These are phyloP conservation scores for Amylostereum areolatum DNA, from an alignment of 1,284 basidiomycete species.

Conservation along the genomic window DNA sequence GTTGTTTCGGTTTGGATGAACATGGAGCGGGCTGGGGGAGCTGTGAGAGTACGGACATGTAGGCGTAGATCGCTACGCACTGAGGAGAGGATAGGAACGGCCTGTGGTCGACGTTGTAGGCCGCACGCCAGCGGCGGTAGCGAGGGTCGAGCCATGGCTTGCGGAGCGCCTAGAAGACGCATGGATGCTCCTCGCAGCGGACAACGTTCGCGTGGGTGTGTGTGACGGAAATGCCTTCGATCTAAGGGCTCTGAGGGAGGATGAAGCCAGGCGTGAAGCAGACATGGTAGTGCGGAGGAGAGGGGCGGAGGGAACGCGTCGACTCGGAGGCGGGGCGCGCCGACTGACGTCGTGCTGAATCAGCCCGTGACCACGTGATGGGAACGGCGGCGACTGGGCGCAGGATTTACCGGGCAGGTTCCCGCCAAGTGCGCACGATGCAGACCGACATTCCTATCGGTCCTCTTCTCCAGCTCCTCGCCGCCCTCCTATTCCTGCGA, in stretches of 20 bases:
- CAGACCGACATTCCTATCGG: neutral
- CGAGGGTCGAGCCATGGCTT: slow-evolving; percentile 7
- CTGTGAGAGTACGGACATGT: neutral
- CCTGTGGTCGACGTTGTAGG: slow-evolving; percentile 5
- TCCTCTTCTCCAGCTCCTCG: slow-evolving; percentile 1
- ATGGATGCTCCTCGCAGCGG: slow-evolving; percentile 5
- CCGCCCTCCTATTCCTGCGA: neutral
- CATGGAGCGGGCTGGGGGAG: slow-evolving; percentile 72
- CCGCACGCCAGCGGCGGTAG: slow-evolving; percentile 7
- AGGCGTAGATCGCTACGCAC: slow-evolving; percentile 16
- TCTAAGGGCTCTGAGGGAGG: neutral
- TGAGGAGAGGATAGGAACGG: slow-evolving; percentile 14
- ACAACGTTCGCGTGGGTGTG: neutral
- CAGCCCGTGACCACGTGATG: neutral
- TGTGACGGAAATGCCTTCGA: too few relatives aligned
- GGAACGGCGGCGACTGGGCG: too few relatives aligned
- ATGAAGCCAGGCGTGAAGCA: slow-evolving; percentile 1
- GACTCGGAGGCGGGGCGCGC: neutral
- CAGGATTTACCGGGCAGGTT: too few relatives aligned
- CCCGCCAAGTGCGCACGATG: too few relatives aligned
- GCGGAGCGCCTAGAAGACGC: slow-evolving; percentile 4
- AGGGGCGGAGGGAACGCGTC: neutral
- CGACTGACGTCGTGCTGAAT: neutral
- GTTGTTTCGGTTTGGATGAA: slow-evolving; percentile 98
- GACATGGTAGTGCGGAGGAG: slow-evolving; percentile 4